Conservation (phyloP, 208 protist genomes). For the Angomonas ambiguus region DNA sequence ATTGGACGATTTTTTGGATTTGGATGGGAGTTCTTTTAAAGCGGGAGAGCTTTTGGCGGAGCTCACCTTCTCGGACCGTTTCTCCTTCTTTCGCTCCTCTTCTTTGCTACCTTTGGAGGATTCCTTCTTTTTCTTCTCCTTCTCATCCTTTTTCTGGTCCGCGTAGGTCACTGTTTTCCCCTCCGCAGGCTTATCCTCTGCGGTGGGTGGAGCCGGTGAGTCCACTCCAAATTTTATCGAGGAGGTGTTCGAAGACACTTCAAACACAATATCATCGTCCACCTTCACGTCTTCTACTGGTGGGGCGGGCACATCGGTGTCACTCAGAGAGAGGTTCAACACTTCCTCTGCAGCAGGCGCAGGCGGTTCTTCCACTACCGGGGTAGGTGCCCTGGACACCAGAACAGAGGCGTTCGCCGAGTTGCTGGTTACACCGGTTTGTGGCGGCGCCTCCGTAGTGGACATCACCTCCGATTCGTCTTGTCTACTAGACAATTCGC, state of each 20-base stretch:
- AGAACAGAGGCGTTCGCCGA: too few species aligned
- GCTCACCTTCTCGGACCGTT: too few species aligned
- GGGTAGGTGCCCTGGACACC: too few species aligned
- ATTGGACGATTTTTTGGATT: too few species aligned
- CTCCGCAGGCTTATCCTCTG: too few species aligned
- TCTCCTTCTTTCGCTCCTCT: background rate
- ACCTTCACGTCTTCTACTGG: too few species aligned
- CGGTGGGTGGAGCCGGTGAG: too few species aligned
- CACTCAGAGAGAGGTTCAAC: background rate
- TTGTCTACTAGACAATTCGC: too few species aligned
- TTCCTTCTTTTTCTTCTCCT: background rate
- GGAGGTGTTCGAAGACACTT: background rate
- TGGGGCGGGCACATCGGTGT: background rate
- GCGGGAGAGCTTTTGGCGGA: too few species aligned
- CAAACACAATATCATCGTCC: background rate
- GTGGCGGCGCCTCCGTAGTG: background rate
- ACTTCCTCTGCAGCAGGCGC: conserved; percentile 1
- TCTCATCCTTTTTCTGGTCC: background rate
- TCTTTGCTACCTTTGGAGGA: background rate
- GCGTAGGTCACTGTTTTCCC: background rate
- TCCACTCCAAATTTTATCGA: background rate
- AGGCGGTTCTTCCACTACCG: background rate
- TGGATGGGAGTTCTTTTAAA: too few species aligned
- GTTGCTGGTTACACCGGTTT: background rate
- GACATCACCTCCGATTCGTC: background rate